A percentile compares a stretch with the other conserved stretches of the same genome.
Conservation (phyloP, 164 flowering plant genomes). For the Buxus sempervirens region DNA sequence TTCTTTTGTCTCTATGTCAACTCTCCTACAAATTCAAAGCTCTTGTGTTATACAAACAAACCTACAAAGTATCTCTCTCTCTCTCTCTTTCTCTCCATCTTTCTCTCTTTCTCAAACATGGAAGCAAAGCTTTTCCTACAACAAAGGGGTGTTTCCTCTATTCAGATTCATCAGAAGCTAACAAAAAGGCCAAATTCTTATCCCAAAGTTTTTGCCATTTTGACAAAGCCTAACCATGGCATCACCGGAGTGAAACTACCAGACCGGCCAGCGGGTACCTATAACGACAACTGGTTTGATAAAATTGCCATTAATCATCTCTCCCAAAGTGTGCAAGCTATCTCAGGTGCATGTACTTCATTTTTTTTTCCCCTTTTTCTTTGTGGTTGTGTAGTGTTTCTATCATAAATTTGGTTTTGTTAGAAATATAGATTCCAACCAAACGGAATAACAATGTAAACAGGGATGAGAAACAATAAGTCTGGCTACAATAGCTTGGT, state of each 20-base stretch:
- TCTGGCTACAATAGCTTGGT: constrained; percentile 73
- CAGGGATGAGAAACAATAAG: constrained; percentile 53
- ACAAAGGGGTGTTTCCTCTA: constrained; percentile 7
- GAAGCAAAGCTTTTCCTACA: constrained; percentile 24
- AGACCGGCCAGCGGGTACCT: constrained; percentile 4
- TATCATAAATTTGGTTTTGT: too few relatives aligned
- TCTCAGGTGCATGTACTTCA: constrained; percentile 42
- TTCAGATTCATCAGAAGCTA: constrained; percentile 1
- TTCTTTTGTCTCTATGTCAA: too few relatives aligned
- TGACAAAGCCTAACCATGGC: constrained; percentile 29
- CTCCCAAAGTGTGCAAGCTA: constrained; percentile 52
- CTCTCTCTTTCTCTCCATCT: not conserved
- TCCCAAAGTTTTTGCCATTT: constrained; percentile 23
- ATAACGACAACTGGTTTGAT: constrained; percentile 67
- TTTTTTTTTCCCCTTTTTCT: not conserved
- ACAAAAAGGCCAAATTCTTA: constrained; percentile 7
- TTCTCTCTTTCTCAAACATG: constrained; percentile 14
- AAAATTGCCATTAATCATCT: constrained; percentile 59
- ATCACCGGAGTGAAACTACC: not conserved
- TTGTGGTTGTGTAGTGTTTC: not conserved
- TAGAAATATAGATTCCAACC: not conserved
- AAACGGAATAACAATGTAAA: not conserved
- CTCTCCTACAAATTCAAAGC: too few relatives aligned
- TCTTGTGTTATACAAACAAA: not conserved
- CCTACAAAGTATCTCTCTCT: not conserved